phyloP scores from a whole-genome alignment of 2,329 filamentous ascomycete species.

The Talaromyces rugulosus region DNA sequence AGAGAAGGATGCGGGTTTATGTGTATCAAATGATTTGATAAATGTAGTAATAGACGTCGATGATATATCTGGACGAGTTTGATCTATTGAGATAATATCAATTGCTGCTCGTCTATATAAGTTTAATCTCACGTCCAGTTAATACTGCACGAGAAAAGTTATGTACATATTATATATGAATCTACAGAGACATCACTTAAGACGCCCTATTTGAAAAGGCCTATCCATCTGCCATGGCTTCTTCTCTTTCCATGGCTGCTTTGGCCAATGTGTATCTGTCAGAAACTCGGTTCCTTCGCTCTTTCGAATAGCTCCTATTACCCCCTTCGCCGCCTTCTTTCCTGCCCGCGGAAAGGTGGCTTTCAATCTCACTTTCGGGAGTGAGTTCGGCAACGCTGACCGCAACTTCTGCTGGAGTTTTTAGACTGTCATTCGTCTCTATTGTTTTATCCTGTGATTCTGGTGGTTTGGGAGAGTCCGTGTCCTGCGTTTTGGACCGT shows the following conservation, averaged over 20 bases:
- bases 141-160: background rate
- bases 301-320: slow-evolving; percentile 13
- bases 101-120: background rate
- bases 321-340: background rate
- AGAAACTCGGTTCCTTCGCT: slow-evolving; percentile 29
- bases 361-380: slow-evolving; percentile 9
- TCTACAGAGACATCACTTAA: background rate
- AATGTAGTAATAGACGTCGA: background rate
- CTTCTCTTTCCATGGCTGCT: slow-evolving; percentile 36
- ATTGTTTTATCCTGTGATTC: background rate
- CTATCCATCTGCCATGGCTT: slow-evolving; percentile 30
- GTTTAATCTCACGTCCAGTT: background rate
- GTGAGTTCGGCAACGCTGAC: slow-evolving; percentile 12
- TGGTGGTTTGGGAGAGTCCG: background rate
- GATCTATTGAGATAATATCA: background rate
- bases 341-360: background rate
- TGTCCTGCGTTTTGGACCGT: slow-evolving; percentile 1
- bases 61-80: background rate
- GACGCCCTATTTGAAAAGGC: slow-evolving; percentile 13
- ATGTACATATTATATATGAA: background rate
- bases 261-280: slow-evolving; percentile 31
- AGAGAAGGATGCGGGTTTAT: slow-evolving; percentile 58
- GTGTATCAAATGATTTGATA: slow-evolving; percentile 48
- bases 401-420: slow-evolving; percentile 1
- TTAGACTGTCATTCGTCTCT: background rate